Percentiles rank a stretch among this genome's conserved stretches.
Conservation (phyloP, 331 rosid species). For the Cydonia oblonga region DNA sequence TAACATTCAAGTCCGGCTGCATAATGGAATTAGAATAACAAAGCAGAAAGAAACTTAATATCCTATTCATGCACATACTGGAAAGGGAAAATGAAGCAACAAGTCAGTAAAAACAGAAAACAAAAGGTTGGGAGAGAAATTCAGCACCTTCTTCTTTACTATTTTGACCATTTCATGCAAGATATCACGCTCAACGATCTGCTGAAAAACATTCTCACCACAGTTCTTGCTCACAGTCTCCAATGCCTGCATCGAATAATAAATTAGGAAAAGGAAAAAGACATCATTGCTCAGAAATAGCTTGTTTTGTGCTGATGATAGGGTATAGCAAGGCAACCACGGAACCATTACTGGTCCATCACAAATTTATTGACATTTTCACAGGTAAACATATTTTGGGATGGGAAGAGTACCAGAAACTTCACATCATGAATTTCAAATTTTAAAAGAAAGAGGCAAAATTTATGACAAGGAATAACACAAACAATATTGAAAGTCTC, state of each 20-base stretch:
- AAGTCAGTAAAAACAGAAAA: not conserved
- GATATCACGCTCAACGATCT: constrained; percentile 70
- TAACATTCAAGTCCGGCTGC: constrained; percentile 86
- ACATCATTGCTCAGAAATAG: constrained; percentile 8
- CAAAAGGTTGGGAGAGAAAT: not conserved
- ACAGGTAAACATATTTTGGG: not conserved
- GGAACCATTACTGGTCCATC: not conserved
- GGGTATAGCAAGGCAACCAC: not conserved
- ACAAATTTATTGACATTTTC: constrained; percentile 2
- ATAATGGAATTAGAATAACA: constrained; percentile 24
- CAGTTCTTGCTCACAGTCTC: constrained; percentile 92
- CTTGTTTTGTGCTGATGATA: not conserved
- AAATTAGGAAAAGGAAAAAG: constrained; percentile 1
- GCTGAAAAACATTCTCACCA: constrained; percentile 70
- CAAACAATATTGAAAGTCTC: constrained; percentile 2
- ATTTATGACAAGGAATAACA: not conserved
- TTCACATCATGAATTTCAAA: not conserved
- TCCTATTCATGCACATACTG: not conserved
- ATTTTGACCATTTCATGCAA: constrained; percentile 89
- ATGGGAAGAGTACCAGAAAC: not conserved
- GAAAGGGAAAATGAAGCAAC: not conserved
- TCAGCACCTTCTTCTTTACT: constrained; percentile 79
- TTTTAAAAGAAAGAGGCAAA: not conserved
- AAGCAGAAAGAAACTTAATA: constrained; percentile 11
- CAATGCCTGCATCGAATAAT: constrained; percentile 46